Evolutionary conservation across 768 basidiomycete genomes (phyloP).

Genomic region (Naematelia encephala): DNA sequence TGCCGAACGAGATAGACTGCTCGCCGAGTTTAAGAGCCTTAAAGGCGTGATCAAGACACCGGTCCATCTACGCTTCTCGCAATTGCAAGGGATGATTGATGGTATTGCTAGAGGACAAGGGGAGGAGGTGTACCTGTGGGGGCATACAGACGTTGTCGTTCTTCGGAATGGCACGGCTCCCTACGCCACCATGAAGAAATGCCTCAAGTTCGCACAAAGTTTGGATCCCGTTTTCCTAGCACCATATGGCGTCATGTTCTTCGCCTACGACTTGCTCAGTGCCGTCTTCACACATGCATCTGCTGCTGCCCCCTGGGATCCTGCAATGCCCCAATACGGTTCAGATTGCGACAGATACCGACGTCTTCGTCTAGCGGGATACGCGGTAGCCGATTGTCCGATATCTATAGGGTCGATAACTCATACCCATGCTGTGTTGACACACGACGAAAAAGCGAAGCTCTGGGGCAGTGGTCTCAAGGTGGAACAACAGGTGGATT

Average conservation of each 20-base stretch:
- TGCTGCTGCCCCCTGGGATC: conserved; percentile 13
- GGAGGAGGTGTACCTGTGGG: conserved; percentile 10
- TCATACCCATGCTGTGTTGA: conserved; percentile 6
- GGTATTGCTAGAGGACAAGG: neutral
- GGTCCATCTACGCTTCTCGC: conserved; percentile 16
- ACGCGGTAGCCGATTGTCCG: neutral
- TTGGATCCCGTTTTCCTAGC: neutral
- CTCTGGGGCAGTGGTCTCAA: conserved; percentile 2
- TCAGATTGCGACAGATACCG: conserved; percentile 19
- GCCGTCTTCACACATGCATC: conserved; percentile 7
- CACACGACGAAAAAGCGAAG: neutral
- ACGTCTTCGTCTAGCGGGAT: conserved; percentile 15
- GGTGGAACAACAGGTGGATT: neutral
- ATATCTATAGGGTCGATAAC: conserved; percentile 3
- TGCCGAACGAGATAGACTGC: neutral
- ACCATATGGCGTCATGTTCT: conserved; percentile 15
- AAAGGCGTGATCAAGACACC: conserved; percentile 10
- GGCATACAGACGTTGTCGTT: conserved; percentile 14
- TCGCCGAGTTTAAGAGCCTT: neutral
- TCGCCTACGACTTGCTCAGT: conserved; percentile 12
- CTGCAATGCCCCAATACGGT: conserved; percentile 17
- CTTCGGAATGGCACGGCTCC: neutral
- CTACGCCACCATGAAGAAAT: conserved; percentile 4
- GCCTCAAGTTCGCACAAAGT: neutral
- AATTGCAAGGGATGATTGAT: conserved; percentile 17